Base-by-base conservation (phyloP, 2,329 filamentous ascomycete species). In the Ploettnerulaceae sp. region DNA sequence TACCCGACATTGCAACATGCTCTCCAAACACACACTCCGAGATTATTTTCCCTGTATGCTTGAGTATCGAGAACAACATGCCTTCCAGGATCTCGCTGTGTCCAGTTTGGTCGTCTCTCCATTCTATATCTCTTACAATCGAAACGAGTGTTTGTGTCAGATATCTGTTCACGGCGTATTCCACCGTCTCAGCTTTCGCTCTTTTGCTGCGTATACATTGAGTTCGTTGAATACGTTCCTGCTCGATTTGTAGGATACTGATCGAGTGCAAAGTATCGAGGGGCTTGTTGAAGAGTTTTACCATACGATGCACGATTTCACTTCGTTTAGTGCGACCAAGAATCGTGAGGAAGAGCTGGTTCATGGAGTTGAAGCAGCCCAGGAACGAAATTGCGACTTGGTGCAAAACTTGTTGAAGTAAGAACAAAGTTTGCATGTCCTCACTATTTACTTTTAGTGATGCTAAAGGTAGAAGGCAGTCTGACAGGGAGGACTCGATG, bases 21-120 rank as follows among this genome's bases (percentile, higher is more conserved):
- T 68, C 65, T 11, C 62, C 57, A 48, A 72, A 72, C 5, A 65
- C 58, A 3, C 67, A 64, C 1, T 67, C 51, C 8, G 65, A 65
- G 5, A 73, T 53, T 15, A 70, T 47, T 21, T 61, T 64, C 0
- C 70, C 71, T 11, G 68, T 61, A 7, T 68, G 65, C 24, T 62
- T 52, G 1, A 72, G 53, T 4, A 69, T 45, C 7, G 64, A 40
- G 34, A 58, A 69, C 6, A 72, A 53, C 21, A 67, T 64, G 0
- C 69, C 70, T 57, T 72, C 70, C 12, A 71, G 55, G 4, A 71
- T 47, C 12, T 63, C 54, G 15, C 58, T 55, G 18, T 69, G 64
- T 11, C 57, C 57, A 17, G 48, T 12, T 34, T 55, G 47, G 9
- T 44, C 32, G 5, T 24, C 15, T 31, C 54, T 44, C 59, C 59